Evolutionary conservation across 371 early-diverging fungal genomes (phyloP).

Genomic region (Actinomucor elegans): DNA sequence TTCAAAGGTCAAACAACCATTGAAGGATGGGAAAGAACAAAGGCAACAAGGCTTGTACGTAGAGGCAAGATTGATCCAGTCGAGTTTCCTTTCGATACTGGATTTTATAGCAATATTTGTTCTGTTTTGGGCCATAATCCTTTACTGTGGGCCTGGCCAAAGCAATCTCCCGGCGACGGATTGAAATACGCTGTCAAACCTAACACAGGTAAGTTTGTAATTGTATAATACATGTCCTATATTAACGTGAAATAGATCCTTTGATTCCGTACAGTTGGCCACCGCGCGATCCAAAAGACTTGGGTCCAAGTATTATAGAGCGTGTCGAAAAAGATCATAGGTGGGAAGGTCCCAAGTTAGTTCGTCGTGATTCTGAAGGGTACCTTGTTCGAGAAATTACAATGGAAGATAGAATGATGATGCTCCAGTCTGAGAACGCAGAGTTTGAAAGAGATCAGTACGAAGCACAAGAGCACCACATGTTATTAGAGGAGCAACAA

Average conservation of each 20-base stretch:
- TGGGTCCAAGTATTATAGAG: constrained; percentile 9
- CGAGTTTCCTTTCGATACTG: constrained; percentile 93
- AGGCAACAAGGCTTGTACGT: constrained; percentile 15
- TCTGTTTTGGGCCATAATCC: constrained; percentile 76
- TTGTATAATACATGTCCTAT: background rate
- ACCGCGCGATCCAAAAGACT: constrained; percentile 27
- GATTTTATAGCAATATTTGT: constrained; percentile 74
- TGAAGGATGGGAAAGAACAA: constrained; percentile 69
- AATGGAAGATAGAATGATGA: constrained; percentile 28
- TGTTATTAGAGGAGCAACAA: background rate
- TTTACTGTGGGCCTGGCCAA: constrained; percentile 72
- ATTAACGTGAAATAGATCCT: constrained; percentile 16
- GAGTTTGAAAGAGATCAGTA: background rate
- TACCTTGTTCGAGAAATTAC: constrained; percentile 49
- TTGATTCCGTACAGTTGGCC: constrained; percentile 30
- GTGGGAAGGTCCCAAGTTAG: constrained; percentile 8
- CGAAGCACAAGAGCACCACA: background rate
- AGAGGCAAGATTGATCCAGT: constrained; percentile 23
- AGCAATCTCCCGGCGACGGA: constrained; percentile 68
- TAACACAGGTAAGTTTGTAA: constrained; percentile 25
- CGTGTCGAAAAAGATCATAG: constrained; percentile 1
- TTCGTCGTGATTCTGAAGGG: constrained; percentile 57
- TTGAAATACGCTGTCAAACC: constrained; percentile 59
- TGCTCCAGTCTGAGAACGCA: constrained; percentile 9
- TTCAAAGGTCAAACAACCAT: constrained; percentile 89